Base-by-base conservation (phyloP, 257 asterid genomes). In the Voacanga thouarsii region DNA sequence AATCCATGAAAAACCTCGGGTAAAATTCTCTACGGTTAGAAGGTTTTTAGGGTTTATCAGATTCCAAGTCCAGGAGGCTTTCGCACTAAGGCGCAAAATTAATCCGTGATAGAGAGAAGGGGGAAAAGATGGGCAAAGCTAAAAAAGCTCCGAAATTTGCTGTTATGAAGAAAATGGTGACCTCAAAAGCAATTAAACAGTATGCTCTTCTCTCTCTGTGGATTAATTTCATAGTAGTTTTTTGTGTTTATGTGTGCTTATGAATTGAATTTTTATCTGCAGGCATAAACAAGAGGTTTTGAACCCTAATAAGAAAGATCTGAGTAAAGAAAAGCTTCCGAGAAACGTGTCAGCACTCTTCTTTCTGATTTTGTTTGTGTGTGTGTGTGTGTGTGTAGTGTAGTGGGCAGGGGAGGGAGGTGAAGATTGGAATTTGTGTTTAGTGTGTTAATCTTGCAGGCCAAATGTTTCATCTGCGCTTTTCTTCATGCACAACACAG, bases 381-480 rank as follows among this genome's bases (percentile, higher is more conserved):
- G 50, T 71, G 67, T n/a, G n/a, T n/a, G n/a, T n/a, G n/a, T n/a
- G n/a, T n/a, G n/a, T n/a, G n/a, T n/a, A n/a, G n/a, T n/a, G n/a
- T n/a, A n/a, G 45, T 18, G 21, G 3, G 19, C 12, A 0, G 57
- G 21, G 21, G 57, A 3, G 57, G 57, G 14, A 0, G 55, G 24
- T 63, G 26, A 39, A 43, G 26, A 23, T 41, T 57, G 16, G 12
- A 44, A 21, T 26, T 19, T 23, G 10, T 53, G 12, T 43, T 51
- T 6, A 4, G 39, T 53, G 51, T 19, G 23, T 33, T 71, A 10
- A 53, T 79, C 66, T 55, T 86, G 87, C 90, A 96, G 99, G 30
- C 99, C 99, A 12, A 90, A 91, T 69, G 92, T 91, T 82, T 89
- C 98, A 1, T 90, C 99, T 45, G 97, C 99, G 2, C 97, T 96